Evolutionary conservation across 352 stramenopile genomes (phyloP), one percentile per base, ranked within the genome.

Genomic region (Globisporangium cylindrosporum): DNA sequence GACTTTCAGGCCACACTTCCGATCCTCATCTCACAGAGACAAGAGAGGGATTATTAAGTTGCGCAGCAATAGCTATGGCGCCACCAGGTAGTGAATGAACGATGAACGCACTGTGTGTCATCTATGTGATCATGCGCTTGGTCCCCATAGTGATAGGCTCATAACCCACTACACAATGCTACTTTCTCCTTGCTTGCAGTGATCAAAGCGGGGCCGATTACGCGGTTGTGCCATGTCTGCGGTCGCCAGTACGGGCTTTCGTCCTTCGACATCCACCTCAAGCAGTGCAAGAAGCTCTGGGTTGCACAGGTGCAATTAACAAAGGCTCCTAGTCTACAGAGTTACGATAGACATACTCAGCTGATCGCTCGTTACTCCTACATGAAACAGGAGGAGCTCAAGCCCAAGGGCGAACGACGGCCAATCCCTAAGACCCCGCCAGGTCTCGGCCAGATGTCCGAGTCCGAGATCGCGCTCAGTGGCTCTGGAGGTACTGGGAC

Each of bases 201-300:
- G 8, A 64, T 89, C 20, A 82, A 79, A 55, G 9, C 73, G 41
- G 80, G 81, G 0, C 85, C 85, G 24, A 71, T 92, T 57, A 92
- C 86, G 7, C 84, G 84, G n/a, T 70, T 92, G 27, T 94, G 86
- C 62, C 84, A 94, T 60, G 86, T 94, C 1, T 94, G 86, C 48
- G 86, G 86, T 3, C 80, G 86, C 0, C 84, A 94, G 48, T 94
- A 94, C 59, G 86, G 84, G 0, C 73, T 92, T 25, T 92, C 84
- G 14, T 93, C 86, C 15, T 93, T 93, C 63, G 84, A 94, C 9
- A 94, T 94, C 62, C 86, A 94, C 58, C 69, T 94, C 43, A 92
- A 92, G 71, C 86, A 94, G 53, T 94, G 86, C 78, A 94, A 94
- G 69, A 90, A 92, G 56, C 68, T 94, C 2, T 94, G 84, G 73